Conservation (phyloP, 2,329 filamentous ascomycete genomes). For the Talaromyces sp. region DNA sequence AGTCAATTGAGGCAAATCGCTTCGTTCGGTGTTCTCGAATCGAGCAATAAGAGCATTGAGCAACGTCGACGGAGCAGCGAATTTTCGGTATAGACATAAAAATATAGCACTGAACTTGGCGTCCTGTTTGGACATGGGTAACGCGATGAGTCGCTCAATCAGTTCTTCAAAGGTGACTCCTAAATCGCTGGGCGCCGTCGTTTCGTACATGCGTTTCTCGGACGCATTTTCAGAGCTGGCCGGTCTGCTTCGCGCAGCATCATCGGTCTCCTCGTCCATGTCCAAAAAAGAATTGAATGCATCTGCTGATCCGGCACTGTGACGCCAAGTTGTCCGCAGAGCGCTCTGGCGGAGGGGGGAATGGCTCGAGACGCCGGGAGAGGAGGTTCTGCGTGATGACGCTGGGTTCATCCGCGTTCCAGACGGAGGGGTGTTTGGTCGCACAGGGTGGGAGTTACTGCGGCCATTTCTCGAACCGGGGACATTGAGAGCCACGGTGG, state of each 20-base stretch:
- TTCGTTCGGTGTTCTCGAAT: slow-evolving; percentile 68
- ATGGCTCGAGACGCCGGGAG: slow-evolving; percentile 23
- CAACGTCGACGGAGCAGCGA: slow-evolving; percentile 73
- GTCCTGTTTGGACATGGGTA: slow-evolving; percentile 80
- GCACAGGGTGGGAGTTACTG: slow-evolving; percentile 45
- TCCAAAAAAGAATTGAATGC: slow-evolving; percentile 39
- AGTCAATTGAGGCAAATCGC: slow-evolving; percentile 66
- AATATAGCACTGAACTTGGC: slow-evolving; percentile 85
- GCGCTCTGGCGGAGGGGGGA: slow-evolving; percentile 31
- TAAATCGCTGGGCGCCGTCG: slow-evolving; percentile 26
- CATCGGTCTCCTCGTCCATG: slow-evolving; percentile 40
- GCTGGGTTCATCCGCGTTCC: slow-evolving; percentile 30
- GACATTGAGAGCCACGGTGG: slow-evolving; percentile 24
- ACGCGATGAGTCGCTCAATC: slow-evolving; percentile 78
- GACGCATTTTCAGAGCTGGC: slow-evolving; percentile 8
- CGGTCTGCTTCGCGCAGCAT: slow-evolving; percentile 14
- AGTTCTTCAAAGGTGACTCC: slow-evolving; percentile 57
- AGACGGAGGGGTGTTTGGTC: slow-evolving; percentile 43
- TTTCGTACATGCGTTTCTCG: slow-evolving; percentile 17
- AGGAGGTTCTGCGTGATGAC: slow-evolving; percentile 24
- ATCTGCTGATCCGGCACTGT: slow-evolving; percentile 36
- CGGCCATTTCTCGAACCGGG: slow-evolving; percentile 48
- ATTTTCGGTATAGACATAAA: slow-evolving; percentile 88
- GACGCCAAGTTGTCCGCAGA: slow-evolving; percentile 34
- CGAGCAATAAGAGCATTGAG: slow-evolving; percentile 62